Percentiles rank a stretch among this genome's conserved stretches.
Conservation (phyloP, 2,329 filamentous ascomycete genomes). For the Bipolaris victoriae region DNA sequence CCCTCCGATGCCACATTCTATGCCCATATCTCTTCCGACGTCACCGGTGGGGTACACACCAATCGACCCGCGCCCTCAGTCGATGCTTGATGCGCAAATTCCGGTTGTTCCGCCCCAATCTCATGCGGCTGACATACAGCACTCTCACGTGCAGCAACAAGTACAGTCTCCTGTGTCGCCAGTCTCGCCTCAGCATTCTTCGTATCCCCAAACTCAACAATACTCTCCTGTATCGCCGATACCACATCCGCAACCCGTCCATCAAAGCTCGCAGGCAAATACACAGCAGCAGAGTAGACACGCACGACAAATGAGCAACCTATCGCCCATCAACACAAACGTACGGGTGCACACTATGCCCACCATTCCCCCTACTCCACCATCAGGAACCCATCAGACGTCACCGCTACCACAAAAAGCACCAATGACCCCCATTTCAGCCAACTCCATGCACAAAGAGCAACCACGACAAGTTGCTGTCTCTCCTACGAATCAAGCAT, state of each 20-base stretch:
- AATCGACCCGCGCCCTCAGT: conserved; percentile 36
- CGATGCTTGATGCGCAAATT: conserved; percentile 31
- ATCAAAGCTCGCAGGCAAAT: conserved; percentile 21
- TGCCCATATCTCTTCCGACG: conserved; percentile 28
- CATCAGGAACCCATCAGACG: conserved; percentile 25
- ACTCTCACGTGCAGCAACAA: conserved; percentile 33
- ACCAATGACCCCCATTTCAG: conserved; percentile 38
- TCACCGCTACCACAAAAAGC: conserved; percentile 36
- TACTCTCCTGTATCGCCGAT: conserved; percentile 37
- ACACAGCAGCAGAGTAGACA: conserved; percentile 34
- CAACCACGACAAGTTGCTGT: conserved; percentile 6
- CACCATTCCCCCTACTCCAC: conserved; percentile 36
- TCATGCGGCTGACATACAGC: conserved; percentile 25
- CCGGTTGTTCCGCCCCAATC: conserved; percentile 32
- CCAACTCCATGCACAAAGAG: conserved; percentile 20
- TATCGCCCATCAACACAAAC: conserved; percentile 43
- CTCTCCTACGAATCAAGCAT: conserved; percentile 20
- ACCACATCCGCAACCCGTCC: conserved; percentile 22
- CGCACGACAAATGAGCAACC: conserved; percentile 41
- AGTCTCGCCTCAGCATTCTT: conserved; percentile 29
- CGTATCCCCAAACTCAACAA: conserved; percentile 25
- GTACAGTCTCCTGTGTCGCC: conserved; percentile 37
- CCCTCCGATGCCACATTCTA: conserved; percentile 32
- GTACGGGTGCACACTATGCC: conserved; percentile 28
- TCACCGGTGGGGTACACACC: conserved; percentile 33